Evolutionary conservation across 768 basidiomycete genomes (phyloP).

Genomic region (Pleurotus eryngii): DNA sequence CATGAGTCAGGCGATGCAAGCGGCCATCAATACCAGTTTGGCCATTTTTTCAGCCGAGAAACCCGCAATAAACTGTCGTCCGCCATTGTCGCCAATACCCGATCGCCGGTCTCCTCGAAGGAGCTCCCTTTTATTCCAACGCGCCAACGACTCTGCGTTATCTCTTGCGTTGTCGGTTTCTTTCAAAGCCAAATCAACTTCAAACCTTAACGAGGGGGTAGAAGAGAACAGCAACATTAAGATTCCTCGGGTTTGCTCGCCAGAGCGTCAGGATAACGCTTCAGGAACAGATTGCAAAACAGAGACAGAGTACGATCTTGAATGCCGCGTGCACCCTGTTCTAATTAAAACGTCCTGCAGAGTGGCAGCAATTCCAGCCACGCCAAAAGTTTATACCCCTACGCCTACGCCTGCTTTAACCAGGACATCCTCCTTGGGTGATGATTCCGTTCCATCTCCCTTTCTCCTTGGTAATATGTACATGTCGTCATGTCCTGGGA

Average conservation of each 20-base stretch:
- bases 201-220: neutral
- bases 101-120: too few relatives aligned
- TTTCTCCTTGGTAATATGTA: slow-evolving; percentile 77
- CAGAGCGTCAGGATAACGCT: too few relatives aligned
- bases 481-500: slow-evolving; percentile 91
- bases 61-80: neutral
- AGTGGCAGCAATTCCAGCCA: neutral
- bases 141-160: neutral
- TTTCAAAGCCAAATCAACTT: neutral
- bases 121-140: neutral
- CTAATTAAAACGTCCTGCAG: too few relatives aligned
- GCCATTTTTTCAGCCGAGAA: neutral
- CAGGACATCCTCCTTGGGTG: neutral
- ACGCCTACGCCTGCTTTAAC: neutral
- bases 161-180: slow-evolving; percentile 2
- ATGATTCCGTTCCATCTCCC: neutral
- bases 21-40: slow-evolving; percentile 11
- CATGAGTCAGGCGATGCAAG: slow-evolving; percentile 11
- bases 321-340: too few relatives aligned
- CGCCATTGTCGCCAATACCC: too few relatives aligned
- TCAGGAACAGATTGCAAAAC: too few relatives aligned
- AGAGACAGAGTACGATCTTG: too few relatives aligned
- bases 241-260: too few relatives aligned
- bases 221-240: neutral
- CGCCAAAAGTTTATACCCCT: neutral